A percentile compares a stretch with the other conserved stretches of the same genome.
phyloP scores from a whole-genome alignment of 176 grass and related monocot genomes.

The Eragrostis nindensis region DNA sequence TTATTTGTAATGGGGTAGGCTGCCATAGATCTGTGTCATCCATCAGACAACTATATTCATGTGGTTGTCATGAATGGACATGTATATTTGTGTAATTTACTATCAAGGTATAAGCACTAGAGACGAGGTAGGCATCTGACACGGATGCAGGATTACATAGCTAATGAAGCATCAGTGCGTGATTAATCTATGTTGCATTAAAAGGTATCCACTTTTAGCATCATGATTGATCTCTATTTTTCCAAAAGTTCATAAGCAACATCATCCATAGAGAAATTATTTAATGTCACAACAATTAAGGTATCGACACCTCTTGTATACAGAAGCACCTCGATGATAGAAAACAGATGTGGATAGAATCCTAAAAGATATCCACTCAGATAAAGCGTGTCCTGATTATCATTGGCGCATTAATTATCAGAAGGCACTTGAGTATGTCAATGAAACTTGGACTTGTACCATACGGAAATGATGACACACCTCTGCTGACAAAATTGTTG shows the following conservation, averaged over 20 bases:
- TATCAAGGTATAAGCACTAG: conserved; percentile 16
- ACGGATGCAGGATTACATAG: neutral
- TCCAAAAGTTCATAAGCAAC: conserved; percentile 24
- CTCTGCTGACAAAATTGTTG: conserved; percentile 23
- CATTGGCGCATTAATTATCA: conserved; percentile 32
- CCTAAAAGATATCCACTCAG: conserved; percentile 9
- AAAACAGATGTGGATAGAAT: conserved; percentile 44
- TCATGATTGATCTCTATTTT: conserved; percentile 44
- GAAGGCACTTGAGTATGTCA: conserved; percentile 36
- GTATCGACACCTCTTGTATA: conserved; percentile 32
- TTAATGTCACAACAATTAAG: conserved; percentile 48
- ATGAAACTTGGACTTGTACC: conserved; percentile 13
- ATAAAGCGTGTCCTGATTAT: conserved; percentile 19
- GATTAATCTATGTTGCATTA: conserved; percentile 6
- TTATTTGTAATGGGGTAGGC: neutral
- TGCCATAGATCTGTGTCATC: neutral
- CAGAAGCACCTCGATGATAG: conserved; percentile 33
- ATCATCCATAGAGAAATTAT: conserved; percentile 43
- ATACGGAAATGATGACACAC: conserved; percentile 6
- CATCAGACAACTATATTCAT: conserved; percentile 8
- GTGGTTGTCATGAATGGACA: neutral
- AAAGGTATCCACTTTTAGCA: conserved; percentile 20
- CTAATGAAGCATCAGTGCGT: conserved; percentile 19
- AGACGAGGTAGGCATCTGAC: neutral
- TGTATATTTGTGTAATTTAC: neutral